Percentiles rank a stretch among this genome's conserved stretches.
Evolutionary conservation across 257 asterid species (phyloP).

Genomic region (Ligustrum vulgare): DNA sequence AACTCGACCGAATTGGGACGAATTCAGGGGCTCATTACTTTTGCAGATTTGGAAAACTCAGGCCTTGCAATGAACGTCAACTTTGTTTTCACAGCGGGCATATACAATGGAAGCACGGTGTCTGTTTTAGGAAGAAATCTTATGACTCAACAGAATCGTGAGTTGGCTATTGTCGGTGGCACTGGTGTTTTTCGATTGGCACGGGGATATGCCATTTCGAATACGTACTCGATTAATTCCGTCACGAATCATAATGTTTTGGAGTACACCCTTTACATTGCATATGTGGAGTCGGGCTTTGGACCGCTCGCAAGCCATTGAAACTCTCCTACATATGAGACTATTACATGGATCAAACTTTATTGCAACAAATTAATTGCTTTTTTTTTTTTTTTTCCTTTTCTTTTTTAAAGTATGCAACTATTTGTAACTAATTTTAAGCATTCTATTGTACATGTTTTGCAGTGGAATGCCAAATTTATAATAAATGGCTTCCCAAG

Average conservation of each 20-base stretch:
- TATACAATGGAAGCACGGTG: not conserved
- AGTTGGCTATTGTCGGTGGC: not conserved
- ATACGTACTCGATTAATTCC: slow-evolving; percentile 21
- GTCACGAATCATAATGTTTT: slow-evolving; percentile 19
- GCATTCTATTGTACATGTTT: not conserved
- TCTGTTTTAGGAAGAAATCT: not conserved
- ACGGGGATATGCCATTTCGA: slow-evolving; percentile 32
- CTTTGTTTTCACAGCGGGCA: not conserved
- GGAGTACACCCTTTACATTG: slow-evolving; percentile 24
- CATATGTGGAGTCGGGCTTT: not conserved
- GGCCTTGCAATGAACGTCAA: not conserved
- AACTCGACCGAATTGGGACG: not conserved
- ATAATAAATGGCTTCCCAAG: too few relatives aligned
- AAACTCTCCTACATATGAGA: not conserved
- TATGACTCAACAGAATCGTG: not conserved
- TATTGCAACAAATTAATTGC: too few relatives aligned
- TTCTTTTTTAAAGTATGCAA: not conserved
- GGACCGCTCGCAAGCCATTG: not conserved
- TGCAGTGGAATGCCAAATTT: not conserved
- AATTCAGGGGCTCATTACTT: not conserved
- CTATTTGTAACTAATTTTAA: too few relatives aligned
- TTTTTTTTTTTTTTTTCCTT: too few relatives aligned
- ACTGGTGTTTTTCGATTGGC: slow-evolving; percentile 25
- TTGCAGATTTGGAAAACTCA: not conserved
- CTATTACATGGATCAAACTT: too few relatives aligned